phyloP scores from a whole-genome alignment of 2,329 filamentous ascomycete species.

The Fusarium dlaminii region DNA sequence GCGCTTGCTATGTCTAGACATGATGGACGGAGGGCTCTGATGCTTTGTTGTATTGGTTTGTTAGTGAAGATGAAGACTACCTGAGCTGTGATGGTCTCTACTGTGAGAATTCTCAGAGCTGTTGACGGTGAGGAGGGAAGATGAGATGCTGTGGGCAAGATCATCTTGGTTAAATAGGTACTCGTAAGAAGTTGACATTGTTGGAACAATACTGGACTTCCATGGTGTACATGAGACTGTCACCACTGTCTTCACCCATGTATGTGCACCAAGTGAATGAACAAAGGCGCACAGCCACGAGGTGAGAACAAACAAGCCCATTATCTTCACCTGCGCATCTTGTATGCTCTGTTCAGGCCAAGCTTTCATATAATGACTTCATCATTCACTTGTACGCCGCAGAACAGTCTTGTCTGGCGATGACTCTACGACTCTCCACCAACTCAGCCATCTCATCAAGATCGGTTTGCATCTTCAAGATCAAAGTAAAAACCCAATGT shows the following conservation, averaged over 20 bases:
- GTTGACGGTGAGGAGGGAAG: background rate
- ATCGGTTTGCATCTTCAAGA: background rate
- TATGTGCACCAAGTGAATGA: background rate
- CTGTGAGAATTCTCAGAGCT: background rate
- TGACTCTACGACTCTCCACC: background rate
- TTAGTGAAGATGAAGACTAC: background rate
- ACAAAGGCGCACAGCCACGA: slow-evolving; percentile 7
- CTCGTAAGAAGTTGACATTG: too few species aligned
- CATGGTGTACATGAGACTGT: background rate
- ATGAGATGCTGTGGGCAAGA: background rate
- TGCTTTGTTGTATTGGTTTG: background rate
- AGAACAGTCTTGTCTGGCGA: background rate
- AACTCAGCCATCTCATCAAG: background rate
- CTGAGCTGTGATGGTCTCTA: background rate
- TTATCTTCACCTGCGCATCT: background rate
- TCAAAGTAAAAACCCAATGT: background rate
- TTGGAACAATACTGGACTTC: background rate
- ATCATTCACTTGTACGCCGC: background rate
- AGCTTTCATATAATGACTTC: background rate
- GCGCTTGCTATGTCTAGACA: background rate
- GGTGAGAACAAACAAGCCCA: background rate
- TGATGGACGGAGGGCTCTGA: background rate
- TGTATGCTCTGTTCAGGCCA: too few species aligned
- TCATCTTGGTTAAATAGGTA: background rate
- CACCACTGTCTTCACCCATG: background rate